phyloP scores from a whole-genome alignment of 1,139 yeast genomes.

The Geotrichum histeridarum region DNA sequence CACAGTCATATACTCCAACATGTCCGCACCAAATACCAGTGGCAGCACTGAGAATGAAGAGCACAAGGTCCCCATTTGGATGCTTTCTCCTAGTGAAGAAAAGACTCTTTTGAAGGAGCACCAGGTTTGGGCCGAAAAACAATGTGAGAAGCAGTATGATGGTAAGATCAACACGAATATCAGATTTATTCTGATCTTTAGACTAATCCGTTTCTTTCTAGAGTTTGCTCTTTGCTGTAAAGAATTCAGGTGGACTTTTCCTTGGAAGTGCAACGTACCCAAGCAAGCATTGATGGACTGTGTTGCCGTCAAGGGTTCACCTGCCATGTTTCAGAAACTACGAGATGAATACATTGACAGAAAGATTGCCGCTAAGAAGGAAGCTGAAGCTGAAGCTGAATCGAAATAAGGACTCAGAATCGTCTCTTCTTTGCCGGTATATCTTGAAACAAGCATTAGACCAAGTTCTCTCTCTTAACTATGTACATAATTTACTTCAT shows the following conservation, averaged over 20 bases:
- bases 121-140: slow-evolving; percentile 66
- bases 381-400: slow-evolving; percentile 4
- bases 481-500: too few relatives aligned
- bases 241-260: slow-evolving; percentile 49
- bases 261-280: slow-evolving; percentile 53
- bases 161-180: slow-evolving; percentile 32
- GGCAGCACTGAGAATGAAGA: slow-evolving; percentile 3
- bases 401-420: neutral
- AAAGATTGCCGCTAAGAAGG: slow-evolving; percentile 21
- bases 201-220: slow-evolving; percentile 16
- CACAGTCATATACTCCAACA: neutral
- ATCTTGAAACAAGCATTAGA: neutral
- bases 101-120: slow-evolving; percentile 72
- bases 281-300: slow-evolving; percentile 67
- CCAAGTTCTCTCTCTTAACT: too few relatives aligned
- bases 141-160: slow-evolving; percentile 57
- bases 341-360: slow-evolving; percentile 45
- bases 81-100: slow-evolving; percentile 80
- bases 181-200: slow-evolving; percentile 41
- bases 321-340: slow-evolving; percentile 61
- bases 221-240: slow-evolving; percentile 53
- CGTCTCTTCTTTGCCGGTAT: neutral
- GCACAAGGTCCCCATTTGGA: slow-evolving; percentile 64
- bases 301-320: slow-evolving; percentile 57
- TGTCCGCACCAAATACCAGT: neutral